Evolutionary conservation across 106 monocot species (phyloP), one percentile per base, ranked within the genome.

Genomic region (Alisma plantagoaquatica): DNA sequence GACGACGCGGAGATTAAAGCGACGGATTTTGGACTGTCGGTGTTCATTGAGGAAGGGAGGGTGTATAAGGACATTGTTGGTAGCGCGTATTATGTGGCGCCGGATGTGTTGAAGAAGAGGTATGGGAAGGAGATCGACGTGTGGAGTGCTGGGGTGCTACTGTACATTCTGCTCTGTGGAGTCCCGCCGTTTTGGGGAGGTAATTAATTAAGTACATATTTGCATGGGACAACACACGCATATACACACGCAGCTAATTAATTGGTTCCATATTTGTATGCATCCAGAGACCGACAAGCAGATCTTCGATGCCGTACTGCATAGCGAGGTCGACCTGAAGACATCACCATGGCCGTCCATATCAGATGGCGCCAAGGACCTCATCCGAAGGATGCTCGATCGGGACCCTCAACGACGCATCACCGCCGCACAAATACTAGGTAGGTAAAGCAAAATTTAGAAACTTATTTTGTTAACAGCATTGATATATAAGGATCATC

Each of bases 171-270:
- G 56, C 70, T 83, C 51, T 57, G 31, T 31, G 83, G 78, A 10
- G 61, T 69, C 14, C 84, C 84, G 3, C 84, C 84, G 23, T 84
- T 79, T 56, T 84, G 75, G 79, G 79, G 64, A 49, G 83, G 83
- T 83, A 73, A n/a, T 27, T 5, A n/a, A n/a, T n/a, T n/a, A n/a
- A n/a, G n/a, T n/a, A n/a, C n/a, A n/a, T n/a, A n/a, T n/a, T n/a
- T n/a, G n/a, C n/a, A n/a, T n/a, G n/a, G n/a, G n/a, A n/a, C n/a
- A n/a, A n/a, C n/a, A n/a, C n/a, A n/a, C n/a, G n/a, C n/a, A n/a
- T n/a, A n/a, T n/a, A n/a, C n/a, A n/a, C n/a, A n/a, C n/a, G n/a
- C n/a, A n/a, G n/a, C n/a, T n/a, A n/a, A n/a, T n/a, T 10, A 33
- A 19, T 18, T 14, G 15, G n/a, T 22, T 27, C 15, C 28, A 15